These are phyloP conservation scores for Candida chauliodis DNA, from an alignment of 805 yeast genomes.

Conservation along the genomic window DNA sequence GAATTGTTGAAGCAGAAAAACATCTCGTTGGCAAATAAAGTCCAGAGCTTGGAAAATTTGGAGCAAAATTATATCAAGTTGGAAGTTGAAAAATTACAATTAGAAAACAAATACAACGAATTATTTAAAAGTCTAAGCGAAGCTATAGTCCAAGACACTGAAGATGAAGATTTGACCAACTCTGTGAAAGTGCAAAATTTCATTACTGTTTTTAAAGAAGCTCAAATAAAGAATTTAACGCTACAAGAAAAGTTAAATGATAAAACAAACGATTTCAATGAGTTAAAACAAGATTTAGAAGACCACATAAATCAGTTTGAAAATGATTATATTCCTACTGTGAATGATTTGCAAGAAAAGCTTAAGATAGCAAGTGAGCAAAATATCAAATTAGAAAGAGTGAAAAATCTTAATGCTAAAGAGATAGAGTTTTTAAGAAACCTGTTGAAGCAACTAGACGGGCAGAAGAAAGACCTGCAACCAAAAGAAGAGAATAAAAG, in stretches of 20 bases:
- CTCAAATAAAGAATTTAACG: constrained; percentile 27
- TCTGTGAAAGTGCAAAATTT: constrained; percentile 28
- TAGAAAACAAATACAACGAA: constrained; percentile 45
- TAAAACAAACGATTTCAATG: constrained; percentile 17
- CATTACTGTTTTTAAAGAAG: constrained; percentile 34
- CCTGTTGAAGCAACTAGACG: constrained; percentile 51
- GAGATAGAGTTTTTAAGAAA: constrained; percentile 58
- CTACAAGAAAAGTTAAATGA: constrained; percentile 36
- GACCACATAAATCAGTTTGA: constrained; percentile 11
- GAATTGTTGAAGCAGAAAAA: constrained; percentile 60
- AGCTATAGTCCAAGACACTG: constrained; percentile 17
- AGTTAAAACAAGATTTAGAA: constrained; percentile 14
- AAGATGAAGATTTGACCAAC: constrained; percentile 13
- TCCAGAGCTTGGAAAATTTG: constrained; percentile 35
- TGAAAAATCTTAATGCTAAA: constrained; percentile 48
- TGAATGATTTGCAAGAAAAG: constrained; percentile 11
- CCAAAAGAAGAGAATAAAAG: constrained; percentile 26
- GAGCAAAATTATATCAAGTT: constrained; percentile 45
- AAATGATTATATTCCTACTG: constrained; percentile 11
- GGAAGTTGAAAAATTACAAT: constrained; percentile 46
- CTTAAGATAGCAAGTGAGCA: constrained; percentile 6
- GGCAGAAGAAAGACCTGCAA: constrained; percentile 16
- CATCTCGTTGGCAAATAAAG: constrained; percentile 33
- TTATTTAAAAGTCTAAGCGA: constrained; percentile 42
- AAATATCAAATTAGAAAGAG: constrained; percentile 37